phyloP scores from a whole-genome alignment of 176 grass and related monocot genomes.

The Guadua angustifolia region DNA sequence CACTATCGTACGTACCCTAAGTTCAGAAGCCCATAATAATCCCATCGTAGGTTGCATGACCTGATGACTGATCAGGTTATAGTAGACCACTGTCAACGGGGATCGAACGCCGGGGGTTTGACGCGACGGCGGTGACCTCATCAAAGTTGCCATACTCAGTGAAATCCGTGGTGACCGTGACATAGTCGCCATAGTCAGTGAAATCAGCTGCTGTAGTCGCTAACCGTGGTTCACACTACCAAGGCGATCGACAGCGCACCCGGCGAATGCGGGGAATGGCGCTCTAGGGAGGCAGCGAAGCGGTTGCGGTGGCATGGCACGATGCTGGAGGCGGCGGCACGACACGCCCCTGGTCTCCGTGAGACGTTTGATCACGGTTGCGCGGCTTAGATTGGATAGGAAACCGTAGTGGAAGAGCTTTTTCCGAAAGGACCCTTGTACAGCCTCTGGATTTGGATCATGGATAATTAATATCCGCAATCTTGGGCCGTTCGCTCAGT shows the following conservation, averaged over 20 bases:
- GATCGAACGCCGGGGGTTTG: neutral
- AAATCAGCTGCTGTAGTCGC: neutral
- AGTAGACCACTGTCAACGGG: neutral
- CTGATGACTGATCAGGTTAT: neutral
- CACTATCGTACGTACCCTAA: no score
- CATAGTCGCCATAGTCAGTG: neutral
- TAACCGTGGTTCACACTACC: neutral
- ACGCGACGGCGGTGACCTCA: neutral
- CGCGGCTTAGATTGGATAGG: neutral
- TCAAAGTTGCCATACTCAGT: neutral
- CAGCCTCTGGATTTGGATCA: no score
- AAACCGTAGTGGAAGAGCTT: neutral
- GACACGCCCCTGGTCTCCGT: neutral
- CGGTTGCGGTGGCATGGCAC: neutral
- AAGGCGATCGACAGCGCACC: neutral
- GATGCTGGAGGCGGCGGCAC: neutral
- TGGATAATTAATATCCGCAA: no score
- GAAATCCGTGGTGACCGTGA: neutral
- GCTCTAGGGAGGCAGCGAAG: neutral
- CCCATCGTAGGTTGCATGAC: conserved; percentile 15
- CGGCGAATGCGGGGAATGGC: neutral
- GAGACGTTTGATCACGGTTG: neutral
- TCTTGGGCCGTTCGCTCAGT: no score
- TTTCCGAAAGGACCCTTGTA: no score
- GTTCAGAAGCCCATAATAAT: neutral